These are phyloP conservation scores for Breynia disticha DNA, from an alignment of 441 rosid genomes.

Conservation along the genomic window DNA sequence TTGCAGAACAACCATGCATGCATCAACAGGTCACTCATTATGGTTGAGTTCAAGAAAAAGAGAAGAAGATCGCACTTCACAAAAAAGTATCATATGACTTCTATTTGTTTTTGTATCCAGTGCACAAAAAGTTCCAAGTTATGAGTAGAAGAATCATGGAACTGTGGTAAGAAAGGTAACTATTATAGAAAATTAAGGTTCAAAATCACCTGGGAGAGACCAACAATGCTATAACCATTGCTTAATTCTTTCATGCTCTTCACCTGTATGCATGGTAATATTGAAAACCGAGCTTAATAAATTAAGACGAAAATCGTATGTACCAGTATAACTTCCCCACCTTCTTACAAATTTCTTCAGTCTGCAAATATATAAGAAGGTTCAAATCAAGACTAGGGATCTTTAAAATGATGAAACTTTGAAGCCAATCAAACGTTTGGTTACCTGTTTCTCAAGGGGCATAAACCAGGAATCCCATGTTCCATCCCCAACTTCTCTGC, in stretches of 20 bases:
- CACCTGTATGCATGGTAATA: conserved; percentile 29
- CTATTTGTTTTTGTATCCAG: no score
- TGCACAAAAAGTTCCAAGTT: no score
- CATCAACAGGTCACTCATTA: no score
- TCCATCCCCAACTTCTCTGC: conserved; percentile 69
- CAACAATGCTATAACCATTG: conserved; percentile 60
- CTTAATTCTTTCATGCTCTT: conserved; percentile 56
- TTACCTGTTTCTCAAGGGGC: conserved; percentile 60
- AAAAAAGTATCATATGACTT: no score
- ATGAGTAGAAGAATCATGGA: no score
- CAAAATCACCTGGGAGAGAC: conserved; percentile 61
- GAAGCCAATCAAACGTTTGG: not conserved
- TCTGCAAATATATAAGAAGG: conserved; percentile 27
- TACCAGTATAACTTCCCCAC: conserved; percentile 25
- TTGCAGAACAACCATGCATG: no score
- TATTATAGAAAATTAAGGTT: not conserved
- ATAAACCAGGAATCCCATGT: conserved; percentile 69
- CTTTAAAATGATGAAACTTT: not conserved
- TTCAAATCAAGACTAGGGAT: conserved; percentile 4
- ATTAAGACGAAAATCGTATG: conserved; percentile 2
- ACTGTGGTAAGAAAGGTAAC: no score
- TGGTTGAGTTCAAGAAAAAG: no score
- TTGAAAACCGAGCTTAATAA: not conserved
- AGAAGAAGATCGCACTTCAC: no score
- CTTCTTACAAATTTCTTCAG: conserved; percentile 44